These are phyloP conservation scores for Orychophragmus violaceus DNA, from an alignment of 345 rosid genomes.

Conservation along the genomic window DNA sequence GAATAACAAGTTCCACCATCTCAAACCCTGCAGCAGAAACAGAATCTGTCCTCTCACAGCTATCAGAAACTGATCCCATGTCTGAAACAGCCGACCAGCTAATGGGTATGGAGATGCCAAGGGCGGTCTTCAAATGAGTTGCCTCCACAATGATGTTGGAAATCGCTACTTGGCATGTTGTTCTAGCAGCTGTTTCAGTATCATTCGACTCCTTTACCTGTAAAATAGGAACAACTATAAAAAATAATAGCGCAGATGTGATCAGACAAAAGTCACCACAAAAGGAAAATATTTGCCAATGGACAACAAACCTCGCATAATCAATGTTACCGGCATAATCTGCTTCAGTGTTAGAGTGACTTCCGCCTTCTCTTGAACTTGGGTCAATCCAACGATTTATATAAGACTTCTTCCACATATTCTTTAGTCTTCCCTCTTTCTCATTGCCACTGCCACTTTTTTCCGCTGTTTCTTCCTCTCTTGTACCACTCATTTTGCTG, in stretches of 20 bases:
- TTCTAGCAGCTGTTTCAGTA: constrained; percentile 29
- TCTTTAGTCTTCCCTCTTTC: constrained; percentile 69
- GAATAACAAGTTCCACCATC: constrained; percentile 91
- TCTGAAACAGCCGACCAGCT: constrained; percentile 88
- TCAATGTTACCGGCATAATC: constrained; percentile 41
- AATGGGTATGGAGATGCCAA: constrained; percentile 76
- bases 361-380: constrained; percentile 45
- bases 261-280: background rate
- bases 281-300: background rate
- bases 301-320: constrained; percentile 59
- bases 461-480: constrained; percentile 39
- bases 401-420: constrained; percentile 75
- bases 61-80: constrained; percentile 33
- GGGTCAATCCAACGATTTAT: constrained; percentile 74
- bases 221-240: constrained; percentile 5
- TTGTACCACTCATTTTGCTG: constrained; percentile 51
- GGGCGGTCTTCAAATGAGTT: constrained; percentile 78
- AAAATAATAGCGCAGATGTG: constrained; percentile 1
- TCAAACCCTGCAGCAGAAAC: constrained; percentile 92
- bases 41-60: constrained; percentile 50
- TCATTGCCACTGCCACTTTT: constrained; percentile 37
- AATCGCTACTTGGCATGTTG: constrained; percentile 40
- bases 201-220: constrained; percentile 55
- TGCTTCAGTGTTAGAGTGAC: constrained; percentile 35
- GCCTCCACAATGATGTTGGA: constrained; percentile 62